Evolutionary conservation across 2,329 filamentous ascomycete genomes (phyloP).

Genomic region (Aspergillus uvarum): DNA sequence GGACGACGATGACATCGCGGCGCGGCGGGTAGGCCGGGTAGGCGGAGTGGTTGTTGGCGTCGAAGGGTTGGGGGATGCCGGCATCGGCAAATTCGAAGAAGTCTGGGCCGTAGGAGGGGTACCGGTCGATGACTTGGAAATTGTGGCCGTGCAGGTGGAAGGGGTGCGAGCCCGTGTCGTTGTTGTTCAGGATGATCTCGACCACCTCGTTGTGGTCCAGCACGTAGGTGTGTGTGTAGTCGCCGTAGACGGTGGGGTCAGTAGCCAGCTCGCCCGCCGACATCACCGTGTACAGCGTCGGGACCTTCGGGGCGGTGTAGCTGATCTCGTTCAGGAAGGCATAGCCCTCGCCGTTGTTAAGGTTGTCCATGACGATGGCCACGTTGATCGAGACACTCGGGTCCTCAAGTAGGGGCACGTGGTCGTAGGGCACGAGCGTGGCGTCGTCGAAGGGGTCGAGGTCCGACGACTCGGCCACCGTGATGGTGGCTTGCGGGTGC

Average conservation of each 20-base stretch:
- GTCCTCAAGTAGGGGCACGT: constrained; percentile 57
- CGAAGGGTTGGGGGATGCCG: constrained; percentile 34
- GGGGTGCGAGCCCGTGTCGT: constrained; percentile 46
- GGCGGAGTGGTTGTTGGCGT: constrained; percentile 27
- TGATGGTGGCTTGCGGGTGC: constrained; percentile 28
- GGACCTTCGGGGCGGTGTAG: constrained; percentile 26
- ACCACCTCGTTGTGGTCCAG: constrained; percentile 42
- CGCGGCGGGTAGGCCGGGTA: constrained; percentile 61
- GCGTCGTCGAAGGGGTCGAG: constrained; percentile 74
- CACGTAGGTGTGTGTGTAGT: constrained; percentile 57
- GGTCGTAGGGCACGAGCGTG: constrained; percentile 67
- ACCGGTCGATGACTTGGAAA: constrained; percentile 68
- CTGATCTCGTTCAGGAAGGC: constrained; percentile 29
- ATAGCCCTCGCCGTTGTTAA: constrained; percentile 36
- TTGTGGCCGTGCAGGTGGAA: constrained; percentile 58
- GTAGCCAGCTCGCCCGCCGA: constrained; percentile 44
- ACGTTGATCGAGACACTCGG: constrained; percentile 64
- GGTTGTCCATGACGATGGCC: constrained; percentile 66
- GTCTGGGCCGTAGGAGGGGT: constrained; percentile 55
- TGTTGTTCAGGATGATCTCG: constrained; percentile 47
- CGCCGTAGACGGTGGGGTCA: constrained; percentile 63
- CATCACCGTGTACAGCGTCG: constrained; percentile 29
- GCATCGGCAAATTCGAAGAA: constrained; percentile 49
- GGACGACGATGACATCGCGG: constrained; percentile 67
- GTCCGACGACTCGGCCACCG: constrained; percentile 34